These are phyloP conservation scores for Dipteronia dyeriana DNA, from an alignment of 345 rosid genomes.

Conservation along the genomic window DNA sequence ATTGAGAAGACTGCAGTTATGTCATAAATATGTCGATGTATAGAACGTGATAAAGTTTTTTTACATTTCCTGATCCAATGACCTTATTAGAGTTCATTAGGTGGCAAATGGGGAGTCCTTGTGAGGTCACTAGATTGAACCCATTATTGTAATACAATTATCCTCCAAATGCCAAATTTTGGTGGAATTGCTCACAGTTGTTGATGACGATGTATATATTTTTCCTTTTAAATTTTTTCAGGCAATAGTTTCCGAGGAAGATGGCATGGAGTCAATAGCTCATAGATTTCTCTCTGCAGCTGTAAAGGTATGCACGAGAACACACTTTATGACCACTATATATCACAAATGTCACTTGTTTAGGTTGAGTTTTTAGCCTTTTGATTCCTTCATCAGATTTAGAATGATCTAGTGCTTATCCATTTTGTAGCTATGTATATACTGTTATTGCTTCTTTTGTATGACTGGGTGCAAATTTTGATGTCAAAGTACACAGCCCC, in stretches of 20 bases:
- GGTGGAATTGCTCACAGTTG: background rate
- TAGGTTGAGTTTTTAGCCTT: background rate
- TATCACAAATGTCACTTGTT: background rate
- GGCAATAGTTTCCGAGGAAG: constrained; percentile 93
- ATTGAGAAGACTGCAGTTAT: constrained; percentile 3
- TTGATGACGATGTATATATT: background rate
- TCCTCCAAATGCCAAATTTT: background rate
- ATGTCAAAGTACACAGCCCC: background rate
- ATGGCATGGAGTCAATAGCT: constrained; percentile 96
- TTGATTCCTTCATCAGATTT: background rate
- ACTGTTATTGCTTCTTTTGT: background rate
- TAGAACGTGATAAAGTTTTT: background rate
- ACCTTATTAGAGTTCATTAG: background rate
- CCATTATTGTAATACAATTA: background rate
- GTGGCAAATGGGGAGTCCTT: background rate
- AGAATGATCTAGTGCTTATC: background rate
- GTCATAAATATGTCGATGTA: background rate
- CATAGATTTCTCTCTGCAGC: constrained; percentile 94
- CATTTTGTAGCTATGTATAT: background rate
- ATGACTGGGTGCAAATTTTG: background rate
- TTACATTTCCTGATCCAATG: constrained; percentile 1
- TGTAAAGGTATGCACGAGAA: constrained; percentile 57
- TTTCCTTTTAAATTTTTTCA: constrained; percentile 28
- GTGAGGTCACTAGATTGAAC: background rate
- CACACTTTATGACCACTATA: background rate